Base-by-base conservation (phyloP, 225 moss, liverwort and hornwort species). In the Bryum argenteum region DNA sequence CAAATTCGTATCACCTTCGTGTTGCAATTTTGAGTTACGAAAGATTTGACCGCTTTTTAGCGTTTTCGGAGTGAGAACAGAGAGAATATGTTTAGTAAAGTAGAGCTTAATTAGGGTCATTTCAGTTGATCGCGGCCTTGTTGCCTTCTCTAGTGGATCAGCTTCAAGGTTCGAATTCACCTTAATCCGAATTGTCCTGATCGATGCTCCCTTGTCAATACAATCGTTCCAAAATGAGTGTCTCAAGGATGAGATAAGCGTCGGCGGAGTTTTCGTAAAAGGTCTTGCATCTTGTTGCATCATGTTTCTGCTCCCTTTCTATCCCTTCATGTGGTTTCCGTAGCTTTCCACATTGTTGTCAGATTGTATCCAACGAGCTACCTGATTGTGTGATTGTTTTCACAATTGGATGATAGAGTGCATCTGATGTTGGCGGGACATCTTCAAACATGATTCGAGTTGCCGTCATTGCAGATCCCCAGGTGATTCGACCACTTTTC, bases 181-280 rank as follows among this genome's bases (percentile, higher is more conserved):
- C 61, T 53, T 1, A 8, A 8, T 22, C 6, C 0, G 45, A 48
- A 28, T 43, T 62, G 28, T 51, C 24, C 19, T 73, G 45, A 21
- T 67, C 69, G 0, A 33, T 26, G 43, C 8, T 12, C 22, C 23
- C 3, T 42, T 24, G 43, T 53, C 10, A 28, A 14, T 0, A 26
- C 86, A 92, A 68, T 80, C 81, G 63, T 98, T 98, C 61, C 79
- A 80, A 14, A 92, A 90, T 56, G 81, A 94, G 61, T 92, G 88
- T 63, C 77, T 92, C 39, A 88, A 91, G 83, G 87, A 83, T 75
- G 94, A 98, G 70, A 89, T 92, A 17, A 85, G 87, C 51, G 82
- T 98, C 56, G 97, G 97, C 58, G 92, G 91, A 78, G 71, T 98
- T 17, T 98, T 85, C 66, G 85, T 94, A 10, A 94, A 88, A 79